Evolutionary conservation across 176 grass and related monocot genomes (phyloP).

Genomic region (Zea luxurians): DNA sequence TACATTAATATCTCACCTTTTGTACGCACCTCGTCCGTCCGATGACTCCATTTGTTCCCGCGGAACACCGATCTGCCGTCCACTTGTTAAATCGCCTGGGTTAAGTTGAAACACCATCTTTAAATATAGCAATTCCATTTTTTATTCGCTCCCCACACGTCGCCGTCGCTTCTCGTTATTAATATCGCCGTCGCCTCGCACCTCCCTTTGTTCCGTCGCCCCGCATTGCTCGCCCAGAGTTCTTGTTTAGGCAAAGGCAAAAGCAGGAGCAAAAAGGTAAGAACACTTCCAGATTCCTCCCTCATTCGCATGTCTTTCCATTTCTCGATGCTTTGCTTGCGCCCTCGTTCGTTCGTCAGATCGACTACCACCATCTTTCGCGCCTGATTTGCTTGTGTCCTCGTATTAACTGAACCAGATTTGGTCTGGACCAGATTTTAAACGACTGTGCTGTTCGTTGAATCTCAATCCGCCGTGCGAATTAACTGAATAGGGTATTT

Average conservation of each 20-base stretch:
- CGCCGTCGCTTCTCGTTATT: slow-evolving; percentile 27
- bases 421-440: background rate
- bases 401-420: background rate
- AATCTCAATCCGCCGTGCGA: background rate
- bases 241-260: slow-evolving; percentile 32
- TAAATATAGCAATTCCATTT: background rate
- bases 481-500: background rate
- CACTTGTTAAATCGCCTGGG: background rate
- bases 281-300: background rate
- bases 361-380: background rate
- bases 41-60: background rate
- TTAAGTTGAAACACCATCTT: background rate
- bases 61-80: slow-evolving; percentile 1
- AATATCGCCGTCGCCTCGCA: slow-evolving; percentile 16
- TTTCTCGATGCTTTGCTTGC: background rate
- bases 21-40: background rate
- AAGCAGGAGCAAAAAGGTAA: slow-evolving; percentile 29
- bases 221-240: background rate
- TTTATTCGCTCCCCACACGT: background rate
- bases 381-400: background rate
- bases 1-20: background rate
- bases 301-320: background rate
- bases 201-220: background rate
- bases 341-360: background rate
- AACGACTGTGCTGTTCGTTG: background rate